These are phyloP conservation scores for Exophiala sp. DNA, from an alignment of 2,329 filamentous ascomycete genomes.

Conservation along the genomic window DNA sequence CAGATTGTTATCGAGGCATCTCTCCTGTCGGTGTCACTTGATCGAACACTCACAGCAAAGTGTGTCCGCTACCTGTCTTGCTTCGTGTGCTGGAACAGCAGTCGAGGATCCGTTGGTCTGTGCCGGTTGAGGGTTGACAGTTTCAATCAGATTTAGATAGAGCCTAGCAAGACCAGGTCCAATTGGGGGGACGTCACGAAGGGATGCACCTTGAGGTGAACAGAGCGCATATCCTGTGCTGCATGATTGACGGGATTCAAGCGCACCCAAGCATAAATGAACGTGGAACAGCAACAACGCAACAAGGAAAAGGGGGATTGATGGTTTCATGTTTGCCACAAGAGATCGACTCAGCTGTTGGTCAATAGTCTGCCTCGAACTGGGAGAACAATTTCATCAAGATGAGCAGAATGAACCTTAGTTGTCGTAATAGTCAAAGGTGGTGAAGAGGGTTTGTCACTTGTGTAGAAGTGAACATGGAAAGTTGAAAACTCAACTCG, in stretches of 20 bases:
- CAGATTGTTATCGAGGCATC: background rate
- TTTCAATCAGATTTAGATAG: constrained; percentile 33
- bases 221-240: constrained; percentile 32
- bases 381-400: background rate
- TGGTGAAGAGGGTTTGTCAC: too few species aligned
- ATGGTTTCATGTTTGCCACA: background rate
- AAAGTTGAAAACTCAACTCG: too few species aligned
- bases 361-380: background rate
- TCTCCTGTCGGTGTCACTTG: background rate
- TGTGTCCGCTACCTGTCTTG: constrained; percentile 4
- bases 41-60: constrained; percentile 27
- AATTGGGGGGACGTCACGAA: constrained; percentile 29
- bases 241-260: constrained; percentile 25
- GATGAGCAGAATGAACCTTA: background rate
- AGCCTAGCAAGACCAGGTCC: constrained; percentile 32
- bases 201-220: constrained; percentile 31
- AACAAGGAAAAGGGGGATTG: background rate
- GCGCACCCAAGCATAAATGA: constrained; percentile 5
- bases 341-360: background rate
- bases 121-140: constrained; percentile 19
- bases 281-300: constrained; percentile 3
- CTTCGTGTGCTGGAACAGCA: constrained; percentile 1
- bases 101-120: background rate
- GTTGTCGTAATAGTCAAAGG: too few species aligned
- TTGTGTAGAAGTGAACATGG: too few species aligned